Evolutionary conservation across 257 asterid species (phyloP), one percentile per base, ranked within the genome.

Genomic region (Anisodus tanguticus): DNA sequence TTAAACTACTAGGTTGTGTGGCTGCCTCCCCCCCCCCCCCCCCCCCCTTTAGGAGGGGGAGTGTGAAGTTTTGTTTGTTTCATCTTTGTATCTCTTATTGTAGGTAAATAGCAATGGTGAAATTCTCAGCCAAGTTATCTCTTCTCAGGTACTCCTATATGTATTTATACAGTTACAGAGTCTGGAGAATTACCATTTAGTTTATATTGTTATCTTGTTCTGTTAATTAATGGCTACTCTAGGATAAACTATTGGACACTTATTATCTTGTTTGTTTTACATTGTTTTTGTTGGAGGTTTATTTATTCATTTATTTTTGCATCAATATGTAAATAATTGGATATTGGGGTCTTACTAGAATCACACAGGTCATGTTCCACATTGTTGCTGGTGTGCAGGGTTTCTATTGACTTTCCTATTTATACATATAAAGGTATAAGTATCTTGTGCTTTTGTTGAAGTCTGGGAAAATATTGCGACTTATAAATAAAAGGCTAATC

Each of bases 21-120:
- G 26, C 26, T 22, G 26, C 26, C 26, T 22, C 0, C 0, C 26
- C 26, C 26, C 26, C 26, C 26, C 26, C 26, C 26, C 26, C 26
- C 26, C 26, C 26, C 35, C 35, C 35, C 1, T 31, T 31, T 31
- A 31, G 35, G 35, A 31, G 35, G 35, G 35, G 35, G 35, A 31
- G 35, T 31, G 35, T 31, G 79, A 19, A 85, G 16, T 26, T 83
- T 79, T 54, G 69, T 59, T 85, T 26, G 84, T 83, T 85, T 82
- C 39, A 70, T 62, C 57, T 85, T 26, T 70, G 16, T 54, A 49
- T 54, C 22, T 68, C 79, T 85, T 51, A 4, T 55, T 88, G 83
- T 80, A 95, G 98, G 99, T 96, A 62, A 90, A 95, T 69, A 91
- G 98, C 89, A 87, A 89, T 83, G 99, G 98, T 83, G 97, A 96